A percentile compares a stretch with the other conserved stretches of the same genome.
Evolutionary conservation across 1,284 basidiomycete species (phyloP).

Genomic region (Lentinus polychrous): DNA sequence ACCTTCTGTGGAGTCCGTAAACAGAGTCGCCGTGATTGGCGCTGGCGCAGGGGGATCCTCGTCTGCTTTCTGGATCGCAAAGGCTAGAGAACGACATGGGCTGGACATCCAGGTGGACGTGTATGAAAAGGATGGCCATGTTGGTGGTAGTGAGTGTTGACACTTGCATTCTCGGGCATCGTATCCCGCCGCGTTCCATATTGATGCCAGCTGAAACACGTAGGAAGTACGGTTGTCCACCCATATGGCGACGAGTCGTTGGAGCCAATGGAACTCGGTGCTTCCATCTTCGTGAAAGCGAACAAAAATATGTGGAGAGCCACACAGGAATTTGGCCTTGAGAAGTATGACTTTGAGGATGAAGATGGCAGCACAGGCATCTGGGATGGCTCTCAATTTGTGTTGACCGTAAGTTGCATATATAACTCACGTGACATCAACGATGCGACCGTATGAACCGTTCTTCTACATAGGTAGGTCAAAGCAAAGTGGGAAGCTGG

Average conservation of each 20-base stretch:
- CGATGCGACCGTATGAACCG: background rate
- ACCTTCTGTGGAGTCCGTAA: slow-evolving; percentile 11
- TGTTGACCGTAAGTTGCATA: slow-evolving; percentile 50
- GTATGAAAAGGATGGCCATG: slow-evolving; percentile 68
- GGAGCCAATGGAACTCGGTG: slow-evolving; percentile 77
- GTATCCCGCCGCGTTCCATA: slow-evolving; percentile 4
- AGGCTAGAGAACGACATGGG: slow-evolving; percentile 62
- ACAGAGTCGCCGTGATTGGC: slow-evolving; percentile 72
- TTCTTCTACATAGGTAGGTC: slow-evolving; percentile 29
- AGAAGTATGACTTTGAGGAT: slow-evolving; percentile 45
- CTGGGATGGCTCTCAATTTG: slow-evolving; percentile 79
- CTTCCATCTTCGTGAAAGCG: slow-evolving; percentile 78
- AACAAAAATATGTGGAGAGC: slow-evolving; percentile 85
- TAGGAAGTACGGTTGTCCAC: slow-evolving; percentile 72
- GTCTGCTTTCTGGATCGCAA: slow-evolving; percentile 82
- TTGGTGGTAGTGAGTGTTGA: slow-evolving; percentile 74
- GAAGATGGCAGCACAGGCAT: slow-evolving; percentile 53
- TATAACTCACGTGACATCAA: background rate
- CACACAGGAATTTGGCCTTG: slow-evolving; percentile 73
- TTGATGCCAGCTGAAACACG: slow-evolving; percentile 1
- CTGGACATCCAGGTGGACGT: slow-evolving; percentile 67
- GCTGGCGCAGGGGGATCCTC: slow-evolving; percentile 83
- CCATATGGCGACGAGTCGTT: slow-evolving; percentile 66
- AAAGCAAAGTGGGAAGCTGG: slow-evolving; percentile 42
- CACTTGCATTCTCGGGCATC: too few species aligned